Evolutionary conservation across 306 rosid genomes (phyloP), one percentile per base, ranked within the genome.

Genomic region (Prunus campanulata): DNA sequence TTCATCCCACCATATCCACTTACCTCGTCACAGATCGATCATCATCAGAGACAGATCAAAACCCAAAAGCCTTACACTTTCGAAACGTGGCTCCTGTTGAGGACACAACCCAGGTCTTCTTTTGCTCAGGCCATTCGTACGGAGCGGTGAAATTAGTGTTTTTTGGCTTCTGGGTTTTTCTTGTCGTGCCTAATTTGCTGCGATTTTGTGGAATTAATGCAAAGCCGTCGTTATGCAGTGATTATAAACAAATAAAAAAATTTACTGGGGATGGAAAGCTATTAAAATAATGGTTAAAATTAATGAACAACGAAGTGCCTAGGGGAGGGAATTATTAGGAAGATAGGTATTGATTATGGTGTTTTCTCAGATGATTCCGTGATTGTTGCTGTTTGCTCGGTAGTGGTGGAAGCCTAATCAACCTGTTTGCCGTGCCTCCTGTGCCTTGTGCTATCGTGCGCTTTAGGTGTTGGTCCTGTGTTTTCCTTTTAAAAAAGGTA

Each of bases 1-100:
- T 75, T 90, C 98, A 90, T 94, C 81, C 92, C 98, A 85, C 91
- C 97, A 90, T 91, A 68, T 59, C 79, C 56, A 32, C 69, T 18
- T 13, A 20, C 30, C 54, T 19, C 15, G 35, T 18, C 67, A 63
- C 74, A 77, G 86, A 76, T 82, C 84, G 66, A 66, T 63, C 79
- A 18, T 22, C 3, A 42, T 25, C 62, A 44, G 15, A 11, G 25
- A 2, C 44, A 12, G 65, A 76, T 76, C 79, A 24, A 66, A 46
- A 59, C 4, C 63, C 66, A 62, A 66, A 65, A 30, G 56, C 59
- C 55, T 44, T 11, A 19, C 52, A 52, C 57, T 35, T 63, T 29
- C 70, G 51, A 55, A 22, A 14, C 71, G 52, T 42, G 3, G 0
- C 51, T 35, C 20, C 24, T 42, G 4, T 7, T 3, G 71, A 67